Evolutionary conservation across 2,329 filamentous ascomycete genomes (phyloP).

Genomic region (Aureobasidium sp.): DNA sequence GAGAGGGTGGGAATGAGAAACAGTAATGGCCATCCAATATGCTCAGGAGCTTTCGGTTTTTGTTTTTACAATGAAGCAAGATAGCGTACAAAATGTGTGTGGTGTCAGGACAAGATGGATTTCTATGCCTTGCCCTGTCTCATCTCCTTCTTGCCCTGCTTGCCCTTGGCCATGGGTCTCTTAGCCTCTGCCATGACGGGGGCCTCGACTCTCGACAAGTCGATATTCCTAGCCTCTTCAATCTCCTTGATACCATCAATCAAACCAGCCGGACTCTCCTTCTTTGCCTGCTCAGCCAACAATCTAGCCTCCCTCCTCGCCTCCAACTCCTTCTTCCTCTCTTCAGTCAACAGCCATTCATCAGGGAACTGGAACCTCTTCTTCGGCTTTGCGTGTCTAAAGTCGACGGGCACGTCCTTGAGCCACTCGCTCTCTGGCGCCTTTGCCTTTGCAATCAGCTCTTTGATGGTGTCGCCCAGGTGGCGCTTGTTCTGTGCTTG

Average conservation of each 20-base stretch:
- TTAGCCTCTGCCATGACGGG: slow-evolving; percentile 28
- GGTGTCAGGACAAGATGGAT: background rate
- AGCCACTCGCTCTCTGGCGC: slow-evolving; percentile 71
- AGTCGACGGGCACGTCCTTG: slow-evolving; percentile 81
- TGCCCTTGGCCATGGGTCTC: slow-evolving; percentile 24
- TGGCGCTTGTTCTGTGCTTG: slow-evolving; percentile 97
- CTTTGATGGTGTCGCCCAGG: slow-evolving; percentile 69
- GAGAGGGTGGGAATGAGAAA: background rate
- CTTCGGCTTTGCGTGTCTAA: slow-evolving; percentile 72
- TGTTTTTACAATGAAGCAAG: background rate
- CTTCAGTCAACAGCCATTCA: slow-evolving; percentile 71
- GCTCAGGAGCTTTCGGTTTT: background rate
- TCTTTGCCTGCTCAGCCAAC: slow-evolving; percentile 49
- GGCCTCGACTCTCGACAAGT: slow-evolving; percentile 22
- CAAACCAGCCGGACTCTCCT: slow-evolving; percentile 27
- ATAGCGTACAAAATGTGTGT: background rate
- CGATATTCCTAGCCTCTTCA: slow-evolving; percentile 20
- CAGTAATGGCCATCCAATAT: background rate
- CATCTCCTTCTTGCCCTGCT: slow-evolving; percentile 24
- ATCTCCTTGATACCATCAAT: slow-evolving; percentile 18
- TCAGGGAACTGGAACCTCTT: slow-evolving; percentile 65
- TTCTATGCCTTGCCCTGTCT: slow-evolving; percentile 5
- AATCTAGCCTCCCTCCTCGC: slow-evolving; percentile 48
- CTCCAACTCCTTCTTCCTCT: slow-evolving; percentile 61
- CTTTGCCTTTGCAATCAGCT: slow-evolving; percentile 65